These are phyloP conservation scores for Carex myosuroides DNA, from an alignment of 176 grass and related monocot genomes.

Conservation along the genomic window DNA sequence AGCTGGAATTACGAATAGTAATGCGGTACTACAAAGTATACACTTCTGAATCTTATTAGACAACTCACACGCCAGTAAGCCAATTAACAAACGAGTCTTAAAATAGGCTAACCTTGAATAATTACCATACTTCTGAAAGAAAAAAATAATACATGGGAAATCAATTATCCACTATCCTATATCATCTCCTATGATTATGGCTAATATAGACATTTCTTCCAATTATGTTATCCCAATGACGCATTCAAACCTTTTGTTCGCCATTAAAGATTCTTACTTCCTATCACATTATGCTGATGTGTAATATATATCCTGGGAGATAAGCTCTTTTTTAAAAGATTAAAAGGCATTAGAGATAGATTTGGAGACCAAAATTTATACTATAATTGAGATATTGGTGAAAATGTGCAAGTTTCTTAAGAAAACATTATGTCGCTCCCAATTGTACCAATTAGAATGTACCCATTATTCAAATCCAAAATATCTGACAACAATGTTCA, in stretches of 20 bases:
- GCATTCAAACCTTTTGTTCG: slow-evolving; percentile 8
- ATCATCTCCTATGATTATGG: neutral
- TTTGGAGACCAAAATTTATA: too few species aligned
- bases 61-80: too few species aligned
- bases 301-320: neutral
- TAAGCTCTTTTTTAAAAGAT: neutral
- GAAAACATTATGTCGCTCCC: neutral
- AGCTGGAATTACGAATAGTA: too few species aligned
- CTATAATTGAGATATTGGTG: neutral
- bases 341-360: neutral
- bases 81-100: too few species aligned
- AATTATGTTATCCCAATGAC: slow-evolving; percentile 3
- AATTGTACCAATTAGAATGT: neutral
- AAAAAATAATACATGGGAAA: neutral
- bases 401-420: neutral
- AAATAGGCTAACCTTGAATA: too few species aligned
- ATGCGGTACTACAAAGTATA: too few species aligned
- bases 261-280: neutral
- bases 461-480: too few species aligned
- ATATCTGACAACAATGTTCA: too few species aligned
- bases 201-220: neutral
- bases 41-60: too few species aligned
- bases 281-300: neutral
- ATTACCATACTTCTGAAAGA: too few species aligned
- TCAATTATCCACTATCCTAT: neutral